Percentiles rank a stretch among this genome's conserved stretches.
Conservation (phyloP, 116 monocot genomes). For the Papilionanthe hybrid region DNA sequence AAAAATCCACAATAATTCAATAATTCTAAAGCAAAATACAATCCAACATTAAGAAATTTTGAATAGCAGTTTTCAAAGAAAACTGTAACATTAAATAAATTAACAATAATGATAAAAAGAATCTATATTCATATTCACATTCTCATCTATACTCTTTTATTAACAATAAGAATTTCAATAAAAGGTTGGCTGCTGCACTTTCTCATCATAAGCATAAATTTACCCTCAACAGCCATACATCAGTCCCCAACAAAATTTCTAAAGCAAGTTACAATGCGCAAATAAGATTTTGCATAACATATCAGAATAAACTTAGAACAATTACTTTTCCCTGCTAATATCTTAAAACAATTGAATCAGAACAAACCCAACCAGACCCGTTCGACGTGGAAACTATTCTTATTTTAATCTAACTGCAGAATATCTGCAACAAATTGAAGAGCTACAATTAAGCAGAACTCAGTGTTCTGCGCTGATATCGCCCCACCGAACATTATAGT, state of each 20-base stretch:
- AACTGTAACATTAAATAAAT: no score
- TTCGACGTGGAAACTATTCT: neutral
- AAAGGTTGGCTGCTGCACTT: no score
- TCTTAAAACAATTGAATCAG: neutral
- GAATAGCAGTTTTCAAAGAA: no score
- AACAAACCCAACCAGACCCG: neutral
- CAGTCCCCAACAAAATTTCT: neutral
- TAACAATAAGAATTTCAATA: no score
- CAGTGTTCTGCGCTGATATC: constrained; percentile 35
- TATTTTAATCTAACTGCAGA: neutral
- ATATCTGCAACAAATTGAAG: neutral
- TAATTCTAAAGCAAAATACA: no score
- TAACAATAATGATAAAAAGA: no score
- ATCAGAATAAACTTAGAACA: neutral
- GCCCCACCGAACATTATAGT: constrained; percentile 47
- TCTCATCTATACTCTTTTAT: no score
- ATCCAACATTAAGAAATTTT: no score
- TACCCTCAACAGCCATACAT: neutral
- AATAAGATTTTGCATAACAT: neutral
- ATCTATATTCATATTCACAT: no score
- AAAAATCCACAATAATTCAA: no score
- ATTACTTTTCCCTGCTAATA: neutral
- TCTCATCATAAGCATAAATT: neutral
- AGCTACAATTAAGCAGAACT: neutral
- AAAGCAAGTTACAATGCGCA: neutral